Evolutionary conservation across 352 stramenopile species (phyloP), one percentile per base, ranked within the genome.

Genomic region (Phytopythium delawarense): DNA sequence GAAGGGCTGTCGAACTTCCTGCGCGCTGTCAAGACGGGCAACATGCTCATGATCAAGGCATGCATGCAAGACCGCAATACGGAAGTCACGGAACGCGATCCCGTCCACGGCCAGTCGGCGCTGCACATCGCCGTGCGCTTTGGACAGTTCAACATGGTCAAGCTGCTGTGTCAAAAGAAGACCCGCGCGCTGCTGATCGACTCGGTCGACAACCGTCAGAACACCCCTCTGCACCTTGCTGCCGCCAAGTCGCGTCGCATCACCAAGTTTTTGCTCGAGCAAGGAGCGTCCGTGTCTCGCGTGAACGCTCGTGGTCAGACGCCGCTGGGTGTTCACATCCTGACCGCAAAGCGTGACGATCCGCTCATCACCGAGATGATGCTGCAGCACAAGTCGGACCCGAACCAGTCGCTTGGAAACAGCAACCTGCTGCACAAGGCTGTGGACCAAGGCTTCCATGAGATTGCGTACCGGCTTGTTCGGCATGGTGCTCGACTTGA

Each of bases 61-160:
- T 82, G 68, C 44, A 64, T 92, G 34, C 70, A 88, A 55, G 81
- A 90, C 61, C 64, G 74, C 53, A 79, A 64, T 52, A 91, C 78
- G 3, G 74, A 92, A 53, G 68, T 93, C 37, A 67, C 72, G 18
- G 70, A 89, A 58, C 79, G 79, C 18, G 86, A 95, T 53, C 71
- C 82, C 0, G 70, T 88, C 21, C 85, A 93, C 66, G 78, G 79
- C 18, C 86, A 94, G 69, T 85, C 80, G 23, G 86, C 84, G 7
- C 73, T 94, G 59, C 86, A 94, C 64, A 74, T 94, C 59, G 86
- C 86, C 16, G 81, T 92, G 37, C 86, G 86, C 34, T 84, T 88
- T 45, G 86, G 86, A 23, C 83, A 91, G 65, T 77, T 94, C 52
- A 76, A 80, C n/a, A 77, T 76, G 30, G 75, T 94, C 25, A 80